phyloP scores from a whole-genome alignment of 1,284 basidiomycete genomes.

The Ceratobasidium sp. region DNA sequence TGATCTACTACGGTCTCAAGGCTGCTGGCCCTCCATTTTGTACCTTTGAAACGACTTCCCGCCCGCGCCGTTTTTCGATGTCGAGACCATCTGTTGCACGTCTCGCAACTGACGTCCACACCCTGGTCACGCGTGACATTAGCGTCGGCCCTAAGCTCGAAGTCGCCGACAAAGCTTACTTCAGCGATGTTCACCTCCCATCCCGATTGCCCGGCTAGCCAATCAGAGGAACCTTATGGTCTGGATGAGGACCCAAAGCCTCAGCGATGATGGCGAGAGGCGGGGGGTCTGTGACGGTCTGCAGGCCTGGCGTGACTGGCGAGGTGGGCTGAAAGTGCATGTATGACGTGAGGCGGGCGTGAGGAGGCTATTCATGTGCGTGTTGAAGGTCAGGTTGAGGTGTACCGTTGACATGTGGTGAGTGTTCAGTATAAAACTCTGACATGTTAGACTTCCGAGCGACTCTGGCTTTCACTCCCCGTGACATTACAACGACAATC shows the following conservation, averaged over 20 bases:
- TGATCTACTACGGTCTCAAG: background rate
- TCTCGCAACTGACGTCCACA: slow-evolving; percentile 24
- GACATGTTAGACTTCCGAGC: background rate
- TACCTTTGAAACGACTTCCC: slow-evolving; percentile 40
- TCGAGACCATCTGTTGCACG: slow-evolving; percentile 13
- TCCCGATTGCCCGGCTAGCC: slow-evolving; percentile 14
- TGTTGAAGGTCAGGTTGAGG: slow-evolving; percentile 8
- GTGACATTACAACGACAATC: background rate
- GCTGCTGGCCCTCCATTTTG: slow-evolving; percentile 25
- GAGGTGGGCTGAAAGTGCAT: background rate
- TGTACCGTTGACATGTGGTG: background rate
- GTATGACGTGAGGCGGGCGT: background rate
- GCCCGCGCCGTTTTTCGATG: slow-evolving; percentile 30
- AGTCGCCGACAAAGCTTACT: slow-evolving; percentile 22
- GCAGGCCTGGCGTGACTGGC: background rate
- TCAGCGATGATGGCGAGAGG: slow-evolving; percentile 24
- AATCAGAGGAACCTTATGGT: slow-evolving; percentile 16
- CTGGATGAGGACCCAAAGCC: slow-evolving; percentile 23
- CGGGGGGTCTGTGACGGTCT: slow-evolving; percentile 18
- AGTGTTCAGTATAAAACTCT: background rate
- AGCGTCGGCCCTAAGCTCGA: slow-evolving; percentile 12
- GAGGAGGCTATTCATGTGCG: too few species aligned
- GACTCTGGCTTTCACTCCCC: background rate
- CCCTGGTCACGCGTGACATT: slow-evolving; percentile 36
- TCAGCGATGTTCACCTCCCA: slow-evolving; percentile 28